Evolutionary conservation across 2,329 filamentous ascomycete species (phyloP).

Genomic region (Pleoardoris graminearum): DNA sequence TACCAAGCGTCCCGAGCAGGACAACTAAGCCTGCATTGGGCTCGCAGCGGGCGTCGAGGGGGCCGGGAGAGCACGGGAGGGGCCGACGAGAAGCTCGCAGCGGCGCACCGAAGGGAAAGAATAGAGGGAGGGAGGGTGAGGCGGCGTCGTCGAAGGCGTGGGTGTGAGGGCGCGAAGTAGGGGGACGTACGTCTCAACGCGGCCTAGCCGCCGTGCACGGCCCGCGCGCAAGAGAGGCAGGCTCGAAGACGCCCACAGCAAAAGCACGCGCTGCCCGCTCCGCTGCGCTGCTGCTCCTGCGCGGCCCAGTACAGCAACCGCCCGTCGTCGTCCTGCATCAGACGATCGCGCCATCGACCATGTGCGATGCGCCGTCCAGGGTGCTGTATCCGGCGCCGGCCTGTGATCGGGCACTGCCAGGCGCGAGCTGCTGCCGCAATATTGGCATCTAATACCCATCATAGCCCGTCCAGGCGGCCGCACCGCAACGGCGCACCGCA

Average conservation of each 20-base stretch:
- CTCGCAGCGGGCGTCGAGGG: constrained; percentile 25
- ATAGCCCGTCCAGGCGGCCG: neutral
- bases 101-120: constrained; percentile 38
- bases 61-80: constrained; percentile 17
- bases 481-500: constrained; percentile 1
- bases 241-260: constrained; percentile 8
- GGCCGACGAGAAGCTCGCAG: constrained; percentile 24
- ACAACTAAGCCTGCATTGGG: constrained; percentile 46
- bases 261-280: neutral
- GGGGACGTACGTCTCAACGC: constrained; percentile 5
- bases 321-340: no score
- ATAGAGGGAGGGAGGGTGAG: constrained; percentile 35
- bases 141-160: constrained; percentile 26
- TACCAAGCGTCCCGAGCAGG: constrained; percentile 46
- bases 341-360: neutral
- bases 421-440: neutral
- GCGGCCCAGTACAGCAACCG: no score
- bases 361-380: neutral
- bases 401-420: neutral
- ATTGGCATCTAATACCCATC: neutral
- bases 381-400: neutral
- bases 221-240: constrained; percentile 25
- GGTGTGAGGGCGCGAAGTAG: constrained; percentile 10
- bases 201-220: constrained; percentile 1
- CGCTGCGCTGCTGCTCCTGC: no score